Evolutionary conservation across 2,329 filamentous ascomycete species (phyloP), one percentile per base, ranked within the genome.

Genomic region (Cyclaneusma minus): DNA sequence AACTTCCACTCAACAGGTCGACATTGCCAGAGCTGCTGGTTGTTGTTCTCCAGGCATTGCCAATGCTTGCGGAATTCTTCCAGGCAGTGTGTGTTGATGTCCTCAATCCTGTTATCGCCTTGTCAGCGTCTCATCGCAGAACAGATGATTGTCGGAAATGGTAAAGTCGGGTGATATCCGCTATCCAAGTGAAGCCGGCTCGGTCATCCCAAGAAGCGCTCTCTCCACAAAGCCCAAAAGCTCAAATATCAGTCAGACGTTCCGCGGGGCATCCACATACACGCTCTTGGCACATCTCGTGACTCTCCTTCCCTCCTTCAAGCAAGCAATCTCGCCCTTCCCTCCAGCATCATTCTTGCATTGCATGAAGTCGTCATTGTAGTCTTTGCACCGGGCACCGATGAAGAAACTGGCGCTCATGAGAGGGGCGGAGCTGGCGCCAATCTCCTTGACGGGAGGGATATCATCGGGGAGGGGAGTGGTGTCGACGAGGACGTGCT

Each of bases 301-400:
- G 35, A 98, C 89, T 56, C 89, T 81, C 53, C 89, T 71, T 30
- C 89, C 89, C 62, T 98, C 89, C 65, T 82, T 87, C 68, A 98
- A 60, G 59, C 89, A 98, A 42, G 93, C 82, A 37, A 91, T 56
- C 64, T 98, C 89, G 52, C 84, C 89, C 55, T 70, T 73, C 45
- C 89, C 89, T 36, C 81, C 77, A 45, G 83, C 75, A 59, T 94
- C 84, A 42, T 71, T 81, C 76, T 98, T 98, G 78, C 89, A 98
- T 63, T 92, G 81, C 87, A 98, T 98, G 61, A 79, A 98, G 60
- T 98, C 89, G 64, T 98, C 89, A 58, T 95, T 95, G 67, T 85
- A 98, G 31, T 80, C 64, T 52, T 70, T 78, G 74, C 89, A 98
- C 49, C 87, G 77, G 40, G 84, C 85, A 37, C 89, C 89, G 51